Percentiles rank a stretch among this genome's conserved stretches.
Evolutionary conservation across 805 yeast genomes (phyloP).

Genomic region (Scheffersomyces coipomensis): DNA sequence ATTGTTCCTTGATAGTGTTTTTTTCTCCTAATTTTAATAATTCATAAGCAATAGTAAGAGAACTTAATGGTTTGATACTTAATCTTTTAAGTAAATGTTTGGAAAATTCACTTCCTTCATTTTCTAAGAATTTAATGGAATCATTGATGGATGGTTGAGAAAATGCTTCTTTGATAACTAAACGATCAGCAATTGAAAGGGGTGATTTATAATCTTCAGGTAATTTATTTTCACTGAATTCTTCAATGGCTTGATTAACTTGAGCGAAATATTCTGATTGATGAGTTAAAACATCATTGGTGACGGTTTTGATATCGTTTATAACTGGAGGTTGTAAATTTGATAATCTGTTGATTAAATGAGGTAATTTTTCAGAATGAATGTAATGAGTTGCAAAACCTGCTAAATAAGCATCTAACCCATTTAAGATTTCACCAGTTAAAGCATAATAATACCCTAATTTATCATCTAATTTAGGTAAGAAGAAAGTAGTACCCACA

Average conservation of each 20-base stretch:
- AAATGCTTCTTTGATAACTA: constrained; percentile 70
- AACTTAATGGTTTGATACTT: constrained; percentile 69
- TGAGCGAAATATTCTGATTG: constrained; percentile 48
- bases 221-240: constrained; percentile 61
- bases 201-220: constrained; percentile 64
- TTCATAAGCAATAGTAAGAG: constrained; percentile 70
- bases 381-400: constrained; percentile 93
- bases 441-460: constrained; percentile 83
- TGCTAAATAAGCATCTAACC: constrained; percentile 75
- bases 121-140: constrained; percentile 50
- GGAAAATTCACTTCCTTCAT: constrained; percentile 68
- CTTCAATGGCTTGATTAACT: constrained; percentile 74
- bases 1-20: constrained; percentile 60
- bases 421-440: constrained; percentile 77
- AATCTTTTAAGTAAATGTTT: constrained; percentile 53
- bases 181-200: constrained; percentile 53
- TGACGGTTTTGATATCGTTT: constrained; percentile 25
- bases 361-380: constrained; percentile 59
- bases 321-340: constrained; percentile 49
- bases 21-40: constrained; percentile 60
- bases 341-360: constrained; percentile 63
- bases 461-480: constrained; percentile 78
- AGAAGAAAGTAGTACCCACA: constrained; percentile 89
- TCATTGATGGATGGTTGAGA: constrained; percentile 50
- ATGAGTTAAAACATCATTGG: constrained; percentile 14